Evolutionary conservation across 1,284 basidiomycete genomes (phyloP), one percentile per base, ranked within the genome.

Genomic region (Malassezia furfur): DNA sequence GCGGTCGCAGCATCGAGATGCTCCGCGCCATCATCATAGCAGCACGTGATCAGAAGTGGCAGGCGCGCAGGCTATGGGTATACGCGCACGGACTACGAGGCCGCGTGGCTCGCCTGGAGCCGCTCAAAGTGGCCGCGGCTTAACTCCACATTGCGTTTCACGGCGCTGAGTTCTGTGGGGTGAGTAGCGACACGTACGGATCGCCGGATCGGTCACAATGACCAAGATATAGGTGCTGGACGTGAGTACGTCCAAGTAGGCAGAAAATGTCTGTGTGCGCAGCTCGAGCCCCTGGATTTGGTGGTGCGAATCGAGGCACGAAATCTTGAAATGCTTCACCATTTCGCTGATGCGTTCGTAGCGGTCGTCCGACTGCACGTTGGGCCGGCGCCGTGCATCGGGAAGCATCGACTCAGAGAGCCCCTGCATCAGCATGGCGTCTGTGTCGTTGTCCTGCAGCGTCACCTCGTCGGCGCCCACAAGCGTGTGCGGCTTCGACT

Each of bases 281-380:
- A 76, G 64, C 37, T 77, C 66, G 17, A 75, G 59, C 10, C 68
- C 68, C 52, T 75, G 68, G 35, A 74, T 73, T 1, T 52, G 50
- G 32, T 57, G 39, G 25, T 52, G 60, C 11, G 85, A 82, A 62
- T 83, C 86, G 12, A 65, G 39, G 76, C 90, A 94, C 12, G 87
- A 85, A 65, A 88, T 84, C 70, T 94, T 91, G 80, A 96, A 94
- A 3, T 85, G 84, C 77, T 96, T 96, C 78, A 96, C 85, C 57
- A 96, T 82, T 74, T 96, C 90, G 7, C 87, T 91, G 28, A 93
- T 91, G 61, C 91, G 87, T 77, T 96, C 93, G 74, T 94, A 96
- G 34, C 93, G 82, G 64, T 88, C 86, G 9, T 84, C 78, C 64
- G 87, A 82, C 59, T 91, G 78, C 41, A 79, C 76, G 6, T 30